Percentiles rank a stretch among this genome's conserved stretches.
These are phyloP conservation scores for Metschnikowia kunwiensis DNA, from an alignment of 805 yeast species.

Conservation along the genomic window DNA sequence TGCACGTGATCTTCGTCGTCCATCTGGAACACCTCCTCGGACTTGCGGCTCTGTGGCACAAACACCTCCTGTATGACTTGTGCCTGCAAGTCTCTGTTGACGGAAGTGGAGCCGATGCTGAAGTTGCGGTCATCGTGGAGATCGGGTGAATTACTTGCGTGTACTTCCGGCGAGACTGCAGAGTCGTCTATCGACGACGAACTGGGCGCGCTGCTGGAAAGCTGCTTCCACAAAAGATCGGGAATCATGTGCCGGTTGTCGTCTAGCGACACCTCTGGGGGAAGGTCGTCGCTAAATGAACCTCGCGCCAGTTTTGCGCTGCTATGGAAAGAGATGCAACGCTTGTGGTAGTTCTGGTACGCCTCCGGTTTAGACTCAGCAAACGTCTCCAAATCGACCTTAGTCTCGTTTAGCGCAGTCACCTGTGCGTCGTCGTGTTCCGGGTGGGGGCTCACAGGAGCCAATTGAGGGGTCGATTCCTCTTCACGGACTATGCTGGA, in stretches of 20 bases:
- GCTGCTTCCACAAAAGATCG: constrained; percentile 65
- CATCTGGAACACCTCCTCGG: constrained; percentile 43
- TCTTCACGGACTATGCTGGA: constrained; percentile 43
- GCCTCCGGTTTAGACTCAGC: background rate
- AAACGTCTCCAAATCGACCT: background rate
- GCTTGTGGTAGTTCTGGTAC: constrained; percentile 3
- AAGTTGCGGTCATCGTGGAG: constrained; percentile 13
- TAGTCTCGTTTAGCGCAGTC: no score
- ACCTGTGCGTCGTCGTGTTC: background rate
- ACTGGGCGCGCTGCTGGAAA: constrained; percentile 37
- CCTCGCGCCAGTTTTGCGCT: constrained; percentile 6
- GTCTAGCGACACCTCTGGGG: constrained; percentile 84
- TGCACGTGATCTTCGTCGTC: constrained; percentile 37
- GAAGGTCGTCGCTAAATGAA: constrained; percentile 23
- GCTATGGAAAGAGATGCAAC: constrained; percentile 6
- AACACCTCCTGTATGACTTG: constrained; percentile 40
- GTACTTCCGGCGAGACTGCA: constrained; percentile 7
- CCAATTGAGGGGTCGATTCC: constrained; percentile 12
- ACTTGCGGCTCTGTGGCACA: constrained; percentile 36
- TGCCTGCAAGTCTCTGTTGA: constrained; percentile 38
- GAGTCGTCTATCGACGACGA: constrained; percentile 12
- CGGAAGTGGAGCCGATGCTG: constrained; percentile 33
- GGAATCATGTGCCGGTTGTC: constrained; percentile 94
- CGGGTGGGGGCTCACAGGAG: constrained; percentile 7
- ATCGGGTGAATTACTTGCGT: constrained; percentile 5